A percentile compares a stretch with the other conserved stretches of the same genome.
Conservation (phyloP, 768 basidiomycete species). For the Phaeotremella skinneri region DNA sequence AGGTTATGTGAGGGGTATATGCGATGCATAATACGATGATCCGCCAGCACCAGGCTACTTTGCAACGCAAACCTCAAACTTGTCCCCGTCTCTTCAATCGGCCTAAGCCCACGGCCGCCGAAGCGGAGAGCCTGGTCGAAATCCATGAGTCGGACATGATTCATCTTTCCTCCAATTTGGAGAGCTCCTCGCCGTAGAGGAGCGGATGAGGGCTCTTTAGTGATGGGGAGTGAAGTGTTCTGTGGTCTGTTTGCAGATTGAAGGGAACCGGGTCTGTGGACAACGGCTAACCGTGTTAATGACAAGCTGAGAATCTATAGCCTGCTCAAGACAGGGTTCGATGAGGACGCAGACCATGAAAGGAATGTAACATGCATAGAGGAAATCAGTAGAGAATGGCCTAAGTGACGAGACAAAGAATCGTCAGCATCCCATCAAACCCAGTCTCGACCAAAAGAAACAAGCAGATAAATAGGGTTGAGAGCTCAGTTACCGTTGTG, state of each 20-base stretch:
- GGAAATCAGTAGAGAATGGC: not conserved
- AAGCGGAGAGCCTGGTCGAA: constrained; percentile 27
- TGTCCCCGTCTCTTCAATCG: constrained; percentile 39
- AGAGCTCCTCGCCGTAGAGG: constrained; percentile 23
- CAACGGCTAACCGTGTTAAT: not conserved
- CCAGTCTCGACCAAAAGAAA: constrained; percentile 8
- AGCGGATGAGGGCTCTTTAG: constrained; percentile 31
- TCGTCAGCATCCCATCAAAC: constrained; percentile 6
- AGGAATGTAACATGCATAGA: not conserved
- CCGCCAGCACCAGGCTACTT: too few species aligned
- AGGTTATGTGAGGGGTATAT: too few species aligned
- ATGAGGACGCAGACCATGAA: not conserved
- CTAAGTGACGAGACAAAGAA: not conserved
- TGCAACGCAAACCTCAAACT: too few species aligned
- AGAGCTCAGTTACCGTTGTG: constrained; percentile 49
- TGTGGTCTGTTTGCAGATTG: not conserved
- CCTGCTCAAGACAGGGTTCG: not conserved
- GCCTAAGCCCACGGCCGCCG: constrained; percentile 20
- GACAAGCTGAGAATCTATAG: not conserved
- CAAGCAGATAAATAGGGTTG: constrained; percentile 4
- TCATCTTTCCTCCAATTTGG: constrained; percentile 31
- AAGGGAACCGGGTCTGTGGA: not conserved
- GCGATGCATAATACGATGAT: too few species aligned
- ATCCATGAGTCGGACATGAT: constrained; percentile 35
- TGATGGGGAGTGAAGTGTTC: constrained; percentile 26